Base-by-base conservation (phyloP, 2,329 filamentous ascomycete genomes). In the Myotisia sp. region DNA sequence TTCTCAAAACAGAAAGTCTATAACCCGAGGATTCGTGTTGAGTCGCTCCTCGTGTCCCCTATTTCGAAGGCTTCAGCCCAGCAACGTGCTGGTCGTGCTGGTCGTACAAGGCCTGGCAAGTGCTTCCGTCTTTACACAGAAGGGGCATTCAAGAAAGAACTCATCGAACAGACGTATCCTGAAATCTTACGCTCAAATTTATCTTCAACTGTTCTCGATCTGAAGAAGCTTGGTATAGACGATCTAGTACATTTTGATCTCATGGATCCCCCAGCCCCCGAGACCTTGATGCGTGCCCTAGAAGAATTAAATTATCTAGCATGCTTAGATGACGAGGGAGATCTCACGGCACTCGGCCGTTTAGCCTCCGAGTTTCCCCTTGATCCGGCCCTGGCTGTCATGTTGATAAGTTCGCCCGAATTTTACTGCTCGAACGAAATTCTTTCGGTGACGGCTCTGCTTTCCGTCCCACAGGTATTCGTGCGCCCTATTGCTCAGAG, bases 1-100 rank as follows among this genome's bases (percentile, higher is more conserved):
- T 98, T 98, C 65, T 93, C 85, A 64, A 98, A 98, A 65, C 90
- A 98, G 53, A 98, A 95, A 62, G 90, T 95, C 42, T 98, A 95
- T 67, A 95, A 98, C 58, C 87, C 90, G 14, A 77, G 90, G 41
- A 92, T 93, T 48, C 77, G 90, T 57, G 86, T 98, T 44, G 90
- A 98, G 61, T 95, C 90, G 1, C 70, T 98, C 5, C 68, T 98
- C n/a, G 87, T 98, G 4, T 94, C 90, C 3, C 86, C 90, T 14
- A 95, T 98, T 47, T 95, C 86, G 39, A 95, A 94, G 58, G 90
- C 90, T 16, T 95, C 90, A 1, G 90, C 92, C 6, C 84, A 94
- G 56, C 90, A 98, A 62, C 73, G 92, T 56, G 92, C 92, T 43
- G 92, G 92, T 79, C 87, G 90, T 84, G 90, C 90, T 9, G 90